These are phyloP conservation scores for Malus sylvestris DNA, from an alignment of 306 rosid species.

Conservation along the genomic window DNA sequence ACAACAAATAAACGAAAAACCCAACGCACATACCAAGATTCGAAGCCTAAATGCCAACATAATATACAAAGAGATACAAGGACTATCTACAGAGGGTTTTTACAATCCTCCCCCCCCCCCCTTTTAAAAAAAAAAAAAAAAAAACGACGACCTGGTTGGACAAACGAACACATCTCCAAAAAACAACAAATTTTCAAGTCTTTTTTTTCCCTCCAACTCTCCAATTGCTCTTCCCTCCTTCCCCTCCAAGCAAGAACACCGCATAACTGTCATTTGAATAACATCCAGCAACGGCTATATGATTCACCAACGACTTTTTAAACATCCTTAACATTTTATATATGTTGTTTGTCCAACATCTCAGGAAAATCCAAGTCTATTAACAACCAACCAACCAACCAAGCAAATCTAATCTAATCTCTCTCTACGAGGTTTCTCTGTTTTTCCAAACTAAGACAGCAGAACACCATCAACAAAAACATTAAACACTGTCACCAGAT, in stretches of 20 bases:
- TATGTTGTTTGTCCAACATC: constrained; percentile 33
- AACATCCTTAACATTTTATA: constrained; percentile 34
- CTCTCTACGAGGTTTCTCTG: constrained; percentile 42
- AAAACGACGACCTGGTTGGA: background rate
- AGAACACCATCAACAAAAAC: background rate
- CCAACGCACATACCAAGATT: background rate
- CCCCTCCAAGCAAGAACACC: constrained; percentile 23
- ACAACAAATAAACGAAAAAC: background rate
- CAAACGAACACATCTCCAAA: background rate
- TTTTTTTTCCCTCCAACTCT: constrained; percentile 42
- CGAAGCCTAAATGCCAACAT: constrained; percentile 5
- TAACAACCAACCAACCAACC: constrained; percentile 34
- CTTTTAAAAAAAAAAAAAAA: background rate
- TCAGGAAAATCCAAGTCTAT: constrained; percentile 41
- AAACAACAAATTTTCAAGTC: background rate
- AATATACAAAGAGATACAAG: background rate
- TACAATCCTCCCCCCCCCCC: background rate
- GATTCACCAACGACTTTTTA: constrained; percentile 54
- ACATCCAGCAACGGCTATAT: constrained; percentile 53
- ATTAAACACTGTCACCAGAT: background rate
- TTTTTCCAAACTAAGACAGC: constrained; percentile 32
- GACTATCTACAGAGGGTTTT: constrained; percentile 17
- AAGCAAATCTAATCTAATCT: constrained; percentile 24
- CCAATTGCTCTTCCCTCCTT: background rate
- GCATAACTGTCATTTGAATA: constrained; percentile 69